Evolutionary conservation across 208 protist genomes (phyloP), one percentile per base, ranked within the genome.

Genomic region (Leishmania tropica): DNA sequence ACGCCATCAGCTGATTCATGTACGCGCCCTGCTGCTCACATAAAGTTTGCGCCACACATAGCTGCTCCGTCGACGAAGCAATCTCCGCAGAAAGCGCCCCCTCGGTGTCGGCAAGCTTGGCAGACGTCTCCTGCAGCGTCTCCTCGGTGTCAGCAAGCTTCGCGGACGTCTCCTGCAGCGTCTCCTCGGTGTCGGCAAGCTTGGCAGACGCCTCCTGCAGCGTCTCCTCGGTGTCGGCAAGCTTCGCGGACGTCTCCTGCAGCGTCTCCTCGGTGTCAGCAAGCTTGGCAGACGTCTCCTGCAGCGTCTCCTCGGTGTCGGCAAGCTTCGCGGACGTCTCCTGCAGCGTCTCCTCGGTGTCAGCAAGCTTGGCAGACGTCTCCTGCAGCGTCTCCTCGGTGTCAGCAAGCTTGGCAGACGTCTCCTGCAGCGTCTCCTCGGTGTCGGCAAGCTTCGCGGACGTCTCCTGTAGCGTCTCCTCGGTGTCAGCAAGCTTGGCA

Each of bases 51-150:
- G 81, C 64, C 42, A 19, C 75, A 53, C 68, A 48, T 0, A 94
- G 31, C 62, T 85, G 64, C 13, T 42, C 70, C 48, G 86, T 80
- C 53, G 87, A 79, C 15, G 35, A 37, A 3, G 67, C 75, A 21
- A 92, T 85, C 68, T 91, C 80, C 19, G 15, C n/a, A n/a, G n/a
- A n/a, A n/a, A n/a, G n/a, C n/a, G 54, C 8, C 54, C n/a, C 54
- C 54, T 58, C 54, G 21, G 54, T 58, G 19, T 58, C 19, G 4
- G 54, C 54, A 0, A 58, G 54, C 54, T 58, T 58, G 54, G 54
- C 54, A 19, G 54, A 58, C 21, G 54, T 58, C 54, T 28, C 54
- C 54, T 58, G 54, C 19, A 58, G 54, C 19, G 54, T 58, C 19
- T 58, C 54, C 54, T 58, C 54, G 21, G 54, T 58, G 3, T 58